Conservation (phyloP, 495 filamentous ascomycete genomes). For the Elasticomyces elasticus region DNA sequence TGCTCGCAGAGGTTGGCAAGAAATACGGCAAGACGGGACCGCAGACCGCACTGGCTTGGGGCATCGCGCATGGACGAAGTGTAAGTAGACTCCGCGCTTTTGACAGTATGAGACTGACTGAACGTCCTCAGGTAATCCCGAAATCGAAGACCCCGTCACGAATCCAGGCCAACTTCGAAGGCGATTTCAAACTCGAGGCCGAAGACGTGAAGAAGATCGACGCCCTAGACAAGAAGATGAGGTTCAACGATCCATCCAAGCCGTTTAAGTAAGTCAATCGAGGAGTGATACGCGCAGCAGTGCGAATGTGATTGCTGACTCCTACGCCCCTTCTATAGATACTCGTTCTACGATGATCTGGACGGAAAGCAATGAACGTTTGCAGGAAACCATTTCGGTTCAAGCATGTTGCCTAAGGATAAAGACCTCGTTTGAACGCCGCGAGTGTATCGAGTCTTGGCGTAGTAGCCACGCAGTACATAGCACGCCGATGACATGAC, state of each 20-base stretch:
- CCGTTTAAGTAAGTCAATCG: conserved; percentile 46
- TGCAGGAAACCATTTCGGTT: too few relatives aligned
- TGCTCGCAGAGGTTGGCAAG: conserved; percentile 50
- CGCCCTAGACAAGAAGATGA: conserved; percentile 44
- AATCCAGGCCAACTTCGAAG: conserved; percentile 48
- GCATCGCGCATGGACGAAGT: conserved; percentile 50
- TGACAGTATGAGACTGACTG: not conserved
- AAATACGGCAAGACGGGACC: conserved; percentile 52
- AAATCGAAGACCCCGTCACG: conserved; percentile 46
- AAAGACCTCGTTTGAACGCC: too few relatives aligned
- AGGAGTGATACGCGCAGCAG: too few relatives aligned
- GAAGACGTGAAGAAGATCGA: conserved; percentile 48
- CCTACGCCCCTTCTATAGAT: too few relatives aligned
- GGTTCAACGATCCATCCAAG: conserved; percentile 50
- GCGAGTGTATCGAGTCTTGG: too few relatives aligned
- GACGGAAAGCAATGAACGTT: conserved; percentile 43
- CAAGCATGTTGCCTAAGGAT: too few relatives aligned
- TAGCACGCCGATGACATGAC: too few relatives aligned
- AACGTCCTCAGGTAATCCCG: conserved; percentile 43
- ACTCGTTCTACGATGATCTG: conserved; percentile 52
- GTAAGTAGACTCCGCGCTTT: too few relatives aligned
- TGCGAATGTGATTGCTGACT: too few relatives aligned
- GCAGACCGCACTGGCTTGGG: conserved; percentile 57
- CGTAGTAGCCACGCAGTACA: too few relatives aligned
- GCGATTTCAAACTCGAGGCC: conserved; percentile 46